phyloP scores from a whole-genome alignment of 495 filamentous ascomycete species.

The Daldinia childiae region DNA sequence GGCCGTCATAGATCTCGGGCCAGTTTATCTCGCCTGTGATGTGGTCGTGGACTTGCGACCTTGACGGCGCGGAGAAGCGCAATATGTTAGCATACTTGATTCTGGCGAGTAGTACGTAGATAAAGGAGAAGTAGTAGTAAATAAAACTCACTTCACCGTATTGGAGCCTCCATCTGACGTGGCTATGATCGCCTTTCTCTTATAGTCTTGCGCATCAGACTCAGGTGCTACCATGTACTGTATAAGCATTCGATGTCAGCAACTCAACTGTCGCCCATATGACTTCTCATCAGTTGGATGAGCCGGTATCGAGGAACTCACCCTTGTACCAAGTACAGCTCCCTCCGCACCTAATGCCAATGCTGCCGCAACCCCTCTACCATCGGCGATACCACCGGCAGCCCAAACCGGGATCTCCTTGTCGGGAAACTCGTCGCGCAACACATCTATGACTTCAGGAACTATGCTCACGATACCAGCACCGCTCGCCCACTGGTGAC shows the following conservation, averaged over 20 bases:
- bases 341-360: slow-evolving; percentile 72
- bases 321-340: slow-evolving; percentile 75
- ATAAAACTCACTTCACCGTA: slow-evolving; percentile 63
- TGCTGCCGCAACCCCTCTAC: slow-evolving; percentile 69
- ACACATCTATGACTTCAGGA: slow-evolving; percentile 58
- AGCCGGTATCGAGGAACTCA: slow-evolving; percentile 28
- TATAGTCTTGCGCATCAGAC: slow-evolving; percentile 67
- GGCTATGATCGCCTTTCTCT: slow-evolving; percentile 67
- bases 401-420: slow-evolving; percentile 67
- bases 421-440: slow-evolving; percentile 51
- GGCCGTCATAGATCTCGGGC: slow-evolving; percentile 71
- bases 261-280: neutral
- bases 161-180: slow-evolving; percentile 69
- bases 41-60: slow-evolving; percentile 73
- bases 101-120: neutral
- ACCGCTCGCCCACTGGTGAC: slow-evolving; percentile 70
- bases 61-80: slow-evolving; percentile 10
- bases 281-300: neutral
- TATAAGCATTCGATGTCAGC: slow-evolving; percentile 7
- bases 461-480: slow-evolving; percentile 64
- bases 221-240: slow-evolving; percentile 71
- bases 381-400: slow-evolving; percentile 77
- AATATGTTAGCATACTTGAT: neutral
- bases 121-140: neutral
- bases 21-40: slow-evolving; percentile 72